Base-by-base conservation (phyloP, 2,329 filamentous ascomycete genomes). In the Parastagonospora nodorum region DNA sequence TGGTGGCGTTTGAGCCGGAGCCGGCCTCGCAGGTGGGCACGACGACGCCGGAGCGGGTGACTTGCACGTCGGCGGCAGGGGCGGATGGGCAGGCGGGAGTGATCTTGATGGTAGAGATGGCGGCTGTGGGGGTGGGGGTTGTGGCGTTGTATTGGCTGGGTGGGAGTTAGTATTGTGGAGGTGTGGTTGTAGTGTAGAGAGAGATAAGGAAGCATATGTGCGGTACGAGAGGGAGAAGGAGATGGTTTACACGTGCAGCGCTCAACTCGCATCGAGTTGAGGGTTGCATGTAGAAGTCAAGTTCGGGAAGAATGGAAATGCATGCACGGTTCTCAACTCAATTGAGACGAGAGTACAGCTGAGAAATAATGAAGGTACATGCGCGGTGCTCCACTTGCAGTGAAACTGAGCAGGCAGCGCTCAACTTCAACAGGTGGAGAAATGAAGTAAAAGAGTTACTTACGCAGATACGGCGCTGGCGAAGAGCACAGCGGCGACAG, bases 11-110 rank as follows among this genome's bases (percentile, higher is more conserved):
- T 1, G 19, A 24, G 19, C 19, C 19, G 19, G 19, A 24, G 19
- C 55, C 59, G 0, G 53, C 60, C 8, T 42, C 57, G 33, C 62
- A 66, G 12, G 48, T 46, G 1, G 59, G 60, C 1, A 57, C 54
- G 0, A 45, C 38, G 2, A 55, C 57, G 11, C 46, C 42, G 9
- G 61, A 61, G 31, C 59, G 52, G 3, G 57, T 64, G 8, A 64
- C 61, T 6, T 55, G 51, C 2, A 58, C 57, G 33, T 64, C 55
- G 3, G 58, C 41, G 6, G 55, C 50, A 4, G 58, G 40, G 16
- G 53, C 53, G 2, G 57, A 45, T 4, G 62, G 55, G 40, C 62
- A 66, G 33, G 47, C 53, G 3, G 55, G 51, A 8, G 47, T 43
- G 1, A 60, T 49, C 37, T 50, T 60, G 14, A 66, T 51, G 19